phyloP scores from a whole-genome alignment of 345 rosid species.

The Camelina neglecta region DNA sequence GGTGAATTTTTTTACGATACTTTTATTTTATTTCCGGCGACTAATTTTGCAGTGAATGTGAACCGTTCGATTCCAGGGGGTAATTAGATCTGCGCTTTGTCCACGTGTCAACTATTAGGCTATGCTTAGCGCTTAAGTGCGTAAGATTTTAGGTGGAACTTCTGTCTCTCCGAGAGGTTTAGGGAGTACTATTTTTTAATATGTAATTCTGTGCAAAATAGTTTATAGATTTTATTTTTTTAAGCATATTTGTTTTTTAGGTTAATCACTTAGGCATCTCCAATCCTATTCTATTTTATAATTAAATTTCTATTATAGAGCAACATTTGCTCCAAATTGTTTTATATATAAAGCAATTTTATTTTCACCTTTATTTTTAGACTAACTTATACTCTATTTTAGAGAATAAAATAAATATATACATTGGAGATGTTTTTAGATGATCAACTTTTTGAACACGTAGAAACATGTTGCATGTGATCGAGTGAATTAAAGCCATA shows the following conservation, averaged over 20 bases:
- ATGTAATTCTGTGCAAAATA: neutral
- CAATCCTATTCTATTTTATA: no score
- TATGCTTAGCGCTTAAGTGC: neutral
- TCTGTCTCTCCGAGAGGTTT: neutral
- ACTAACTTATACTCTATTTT: no score
- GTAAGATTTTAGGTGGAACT: neutral
- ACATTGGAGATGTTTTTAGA: no score
- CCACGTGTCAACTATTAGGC: constrained; percentile 4
- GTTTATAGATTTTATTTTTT: no score
- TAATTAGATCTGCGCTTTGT: neutral
- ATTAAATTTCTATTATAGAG: no score
- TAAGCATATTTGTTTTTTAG: neutral
- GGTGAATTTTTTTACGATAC: constrained; percentile 12
- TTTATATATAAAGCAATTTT: no score
- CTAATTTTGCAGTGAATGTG: constrained; percentile 6
- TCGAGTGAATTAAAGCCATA: constrained; percentile 1
- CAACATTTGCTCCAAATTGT: no score
- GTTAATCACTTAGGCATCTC: neutral
- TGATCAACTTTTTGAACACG: neutral
- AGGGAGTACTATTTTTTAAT: neutral
- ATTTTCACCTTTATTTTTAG: no score
- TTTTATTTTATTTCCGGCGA: constrained; percentile 18
- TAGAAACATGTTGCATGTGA: neutral
- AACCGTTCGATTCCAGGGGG: constrained; percentile 30
- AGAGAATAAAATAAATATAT: no score